phyloP scores from a whole-genome alignment of 352 stramenopile genomes.

The Plasmopara muralis region DNA sequence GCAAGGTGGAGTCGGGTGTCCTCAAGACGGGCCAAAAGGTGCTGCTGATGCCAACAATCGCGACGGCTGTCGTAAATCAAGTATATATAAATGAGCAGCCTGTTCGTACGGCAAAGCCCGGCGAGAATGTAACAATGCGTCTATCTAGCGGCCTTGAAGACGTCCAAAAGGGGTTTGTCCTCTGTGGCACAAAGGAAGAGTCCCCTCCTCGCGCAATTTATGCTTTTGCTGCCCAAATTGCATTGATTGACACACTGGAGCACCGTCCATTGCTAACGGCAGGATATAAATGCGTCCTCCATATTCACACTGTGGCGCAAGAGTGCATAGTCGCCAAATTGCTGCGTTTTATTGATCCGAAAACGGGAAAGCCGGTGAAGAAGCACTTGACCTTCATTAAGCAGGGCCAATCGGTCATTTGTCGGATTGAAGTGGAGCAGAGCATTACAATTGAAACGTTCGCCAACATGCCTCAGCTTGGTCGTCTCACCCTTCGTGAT shows the following conservation, averaged over 20 bases:
- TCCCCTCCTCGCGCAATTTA: slow-evolving; percentile 54
- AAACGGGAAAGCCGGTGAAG: slow-evolving; percentile 88
- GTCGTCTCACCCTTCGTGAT: slow-evolving; percentile 96
- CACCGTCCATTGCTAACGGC: slow-evolving; percentile 95
- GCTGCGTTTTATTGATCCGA: slow-evolving; percentile 79
- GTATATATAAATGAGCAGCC: slow-evolving; percentile 92
- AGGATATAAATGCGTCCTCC: slow-evolving; percentile 96
- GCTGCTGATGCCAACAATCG: slow-evolving; percentile 91
- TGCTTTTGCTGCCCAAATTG: slow-evolving; percentile 89
- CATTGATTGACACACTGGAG: slow-evolving; percentile 95
- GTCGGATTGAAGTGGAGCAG: slow-evolving; percentile 89
- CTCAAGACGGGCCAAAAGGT: slow-evolving; percentile 91
- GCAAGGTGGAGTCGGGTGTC: slow-evolving; percentile 96
- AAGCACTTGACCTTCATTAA: slow-evolving; percentile 95
- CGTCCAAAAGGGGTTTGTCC: slow-evolving; percentile 90
- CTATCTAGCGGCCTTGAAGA: slow-evolving; percentile 85
- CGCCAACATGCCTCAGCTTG: slow-evolving; percentile 92
- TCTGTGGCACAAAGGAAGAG: slow-evolving; percentile 71
- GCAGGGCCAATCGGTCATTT: slow-evolving; percentile 91
- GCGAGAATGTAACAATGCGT: slow-evolving; percentile 97
- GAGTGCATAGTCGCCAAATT: slow-evolving; percentile 93
- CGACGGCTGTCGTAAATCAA: slow-evolving; percentile 55
- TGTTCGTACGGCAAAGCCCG: slow-evolving; percentile 91
- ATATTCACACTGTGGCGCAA: slow-evolving; percentile 96
- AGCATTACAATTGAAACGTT: slow-evolving; percentile 95